Percentiles rank a stretch among this genome's conserved stretches.
Evolutionary conservation across 805 yeast genomes (phyloP).

Genomic region (Candida ponderosae): DNA sequence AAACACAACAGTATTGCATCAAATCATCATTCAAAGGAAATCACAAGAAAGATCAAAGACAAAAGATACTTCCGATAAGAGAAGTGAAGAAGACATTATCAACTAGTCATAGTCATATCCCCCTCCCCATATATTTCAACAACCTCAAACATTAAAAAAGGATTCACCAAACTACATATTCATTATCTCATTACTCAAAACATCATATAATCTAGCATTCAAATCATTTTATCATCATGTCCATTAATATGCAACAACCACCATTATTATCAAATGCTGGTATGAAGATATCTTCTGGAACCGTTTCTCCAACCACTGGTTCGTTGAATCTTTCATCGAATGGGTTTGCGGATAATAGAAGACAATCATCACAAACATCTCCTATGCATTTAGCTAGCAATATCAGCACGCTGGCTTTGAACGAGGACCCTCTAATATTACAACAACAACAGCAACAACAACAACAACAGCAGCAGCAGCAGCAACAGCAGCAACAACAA

Average conservation of each 20-base stretch:
- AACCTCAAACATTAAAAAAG: too few relatives aligned
- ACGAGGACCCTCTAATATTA: neutral
- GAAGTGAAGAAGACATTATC: too few relatives aligned
- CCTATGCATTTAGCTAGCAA: neutral
- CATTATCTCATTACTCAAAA: too few relatives aligned
- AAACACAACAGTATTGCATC: too few relatives aligned
- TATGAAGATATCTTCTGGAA: too few relatives aligned
- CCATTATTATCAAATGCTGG: neutral
- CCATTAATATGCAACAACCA: neutral
- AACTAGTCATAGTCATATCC: too few relatives aligned
- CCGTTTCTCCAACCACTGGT: neutral
- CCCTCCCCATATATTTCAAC: too few relatives aligned
- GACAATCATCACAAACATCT: neutral
- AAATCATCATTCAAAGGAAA: too few relatives aligned
- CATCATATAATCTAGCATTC: too few relatives aligned
- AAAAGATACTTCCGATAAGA: too few relatives aligned
- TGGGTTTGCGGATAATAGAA: neutral
- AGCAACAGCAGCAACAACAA: slow-evolving; percentile 4
- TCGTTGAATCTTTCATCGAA: neutral
- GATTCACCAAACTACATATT: too few relatives aligned
- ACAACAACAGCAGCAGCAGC: slow-evolving; percentile 3
- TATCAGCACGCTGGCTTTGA: neutral
- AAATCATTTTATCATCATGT: neutral
- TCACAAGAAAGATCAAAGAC: too few relatives aligned
- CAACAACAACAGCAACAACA: slow-evolving; percentile 4